Evolutionary conservation across 371 early-diverging fungal genomes (phyloP), one percentile per base, ranked within the genome.

Genomic region (Apophysomyces variabilis): DNA sequence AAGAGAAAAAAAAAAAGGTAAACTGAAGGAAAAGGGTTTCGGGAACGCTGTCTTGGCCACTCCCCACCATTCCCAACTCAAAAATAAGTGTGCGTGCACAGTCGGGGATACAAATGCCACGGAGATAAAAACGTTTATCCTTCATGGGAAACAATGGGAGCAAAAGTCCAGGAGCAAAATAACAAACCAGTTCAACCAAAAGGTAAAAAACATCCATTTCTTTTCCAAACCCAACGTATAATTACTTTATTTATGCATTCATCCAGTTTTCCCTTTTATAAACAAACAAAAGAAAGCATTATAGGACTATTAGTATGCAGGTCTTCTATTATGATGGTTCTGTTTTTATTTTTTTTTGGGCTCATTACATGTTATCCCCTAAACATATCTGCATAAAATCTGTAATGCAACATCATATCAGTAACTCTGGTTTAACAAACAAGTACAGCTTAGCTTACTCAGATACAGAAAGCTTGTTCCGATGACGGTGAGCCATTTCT

Each of bases 401-500:
- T 66, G 21, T 60, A 16, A 7, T 18, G 38, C 43, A 43, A 12
- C 9, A 60, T 8, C 9, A 44, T 16, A 60, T 54, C 14, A 54
- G 36, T 7, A 26, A 26, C 32, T 26, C 32, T 26, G 32, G 3
- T 26, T 26, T 26, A 26, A 26, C 32, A 26, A 26, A 26, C 32
- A 26, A 26, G 32, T 3, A 26, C 32, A 26, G 32, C 32, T 26
- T n/a, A 7, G 70, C 79, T 71, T 77, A 85, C 82, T 84, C 83
- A 37, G 88, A 82, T 43, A 86, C 59, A 3, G 80, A 74, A 45
- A 80, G 61, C 39, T 82, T 83, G 9, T 68, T 70, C 1, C 79
- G 79, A 60, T 83, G 82, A 57, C 83, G 75, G 66, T 78, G 80
- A n/a, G 80, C 70, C 67, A 87, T 70, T 57, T 86, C 88, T 60